Percentiles rank a stretch among this genome's conserved stretches.
phyloP scores from a whole-genome alignment of 202 grass and related monocot genomes.

The Brachypodium distachyon region DNA sequence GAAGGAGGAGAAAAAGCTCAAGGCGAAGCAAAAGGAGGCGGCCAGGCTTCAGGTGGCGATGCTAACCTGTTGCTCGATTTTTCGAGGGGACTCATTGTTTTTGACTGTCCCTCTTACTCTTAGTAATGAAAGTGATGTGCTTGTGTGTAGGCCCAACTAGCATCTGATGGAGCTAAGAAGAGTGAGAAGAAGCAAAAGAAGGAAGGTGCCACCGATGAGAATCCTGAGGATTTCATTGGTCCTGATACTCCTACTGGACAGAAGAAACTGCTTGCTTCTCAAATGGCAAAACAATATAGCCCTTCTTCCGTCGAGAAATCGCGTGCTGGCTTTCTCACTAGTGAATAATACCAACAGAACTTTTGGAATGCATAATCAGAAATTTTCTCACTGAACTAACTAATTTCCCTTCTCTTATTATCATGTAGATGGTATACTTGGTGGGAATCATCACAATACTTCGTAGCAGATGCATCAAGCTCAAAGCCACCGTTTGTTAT shows the following conservation, averaged over 20 bases:
- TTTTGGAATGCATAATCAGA: background rate
- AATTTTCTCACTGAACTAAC: background rate
- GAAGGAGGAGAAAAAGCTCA: constrained; percentile 52
- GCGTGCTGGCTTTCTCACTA: background rate
- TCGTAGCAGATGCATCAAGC: background rate
- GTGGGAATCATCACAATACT: constrained; percentile 46
- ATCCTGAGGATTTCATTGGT: constrained; percentile 46
- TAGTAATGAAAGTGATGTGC: too few species aligned
- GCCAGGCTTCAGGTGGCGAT: constrained; percentile 36
- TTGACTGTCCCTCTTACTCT: too few species aligned
- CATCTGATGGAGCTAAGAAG: constrained; percentile 32
- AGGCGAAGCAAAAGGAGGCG: constrained; percentile 43
- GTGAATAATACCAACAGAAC: background rate
- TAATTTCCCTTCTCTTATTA: background rate
- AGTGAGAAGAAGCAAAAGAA: constrained; percentile 56
- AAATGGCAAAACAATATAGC: constrained; percentile 71
- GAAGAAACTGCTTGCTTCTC: constrained; percentile 44
- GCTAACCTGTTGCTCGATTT: background rate
- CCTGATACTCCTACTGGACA: constrained; percentile 37
- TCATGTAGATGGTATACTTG: background rate
- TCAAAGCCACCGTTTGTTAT: constrained; percentile 57
- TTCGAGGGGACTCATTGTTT: background rate
- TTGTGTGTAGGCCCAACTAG: constrained; percentile 28
- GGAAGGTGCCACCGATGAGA: constrained; percentile 29
- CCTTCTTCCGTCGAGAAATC: constrained; percentile 16